These are phyloP conservation scores for Arabidopsis thaliana DNA, from an alignment of 345 rosid species.

Conservation along the genomic window TAIR10.1 NC_003076.8:7071501-7072000, in stretches of 20 bases:
- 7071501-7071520: constrained; percentile 91
- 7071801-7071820: constrained; percentile 2
- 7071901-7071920: constrained; percentile 97
- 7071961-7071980: neutral
- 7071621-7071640: constrained; percentile 97
- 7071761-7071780: neutral
- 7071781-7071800: constrained; percentile 5
- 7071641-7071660: constrained; percentile 99
- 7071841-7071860: constrained; percentile 94
- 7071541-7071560: constrained; percentile 8
- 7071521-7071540: constrained; percentile 31
- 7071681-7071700: constrained; percentile 99
- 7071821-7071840: constrained; percentile 91
- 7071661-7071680: constrained; percentile 96
- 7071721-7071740: constrained; percentile 14
- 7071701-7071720: constrained; percentile 31
- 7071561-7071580: constrained; percentile 18
- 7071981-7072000: constrained; percentile 64
- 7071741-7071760: neutral
- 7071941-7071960: constrained; percentile 27
- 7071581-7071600: constrained; percentile 6
- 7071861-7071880: constrained; percentile 98
- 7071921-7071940: constrained; percentile 44
- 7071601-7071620: constrained; percentile 94
- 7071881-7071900: constrained; percentile 97